These are phyloP conservation scores for Botrytis fragariae DNA, from an alignment of 2,329 filamentous ascomycete species.

Conservation along the genomic window DNA sequence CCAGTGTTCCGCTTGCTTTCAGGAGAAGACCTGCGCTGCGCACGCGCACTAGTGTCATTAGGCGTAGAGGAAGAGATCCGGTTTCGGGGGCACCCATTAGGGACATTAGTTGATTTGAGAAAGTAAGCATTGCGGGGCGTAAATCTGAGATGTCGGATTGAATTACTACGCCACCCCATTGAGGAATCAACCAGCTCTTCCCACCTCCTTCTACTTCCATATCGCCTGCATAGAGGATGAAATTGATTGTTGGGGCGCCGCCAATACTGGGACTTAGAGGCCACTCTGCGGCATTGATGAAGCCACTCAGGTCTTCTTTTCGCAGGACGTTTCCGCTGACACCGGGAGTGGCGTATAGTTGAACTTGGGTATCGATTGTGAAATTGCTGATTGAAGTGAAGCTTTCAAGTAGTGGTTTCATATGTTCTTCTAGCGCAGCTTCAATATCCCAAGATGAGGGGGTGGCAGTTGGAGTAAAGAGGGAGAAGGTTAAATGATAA, in stretches of 20 bases:
- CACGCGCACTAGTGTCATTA: conserved; percentile 82
- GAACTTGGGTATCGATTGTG: conserved; percentile 92
- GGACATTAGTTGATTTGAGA: conserved; percentile 85
- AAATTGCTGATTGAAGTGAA: conserved; percentile 88
- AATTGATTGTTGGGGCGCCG: conserved; percentile 90
- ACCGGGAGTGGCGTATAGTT: conserved; percentile 80
- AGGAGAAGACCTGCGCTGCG: conserved; percentile 81
- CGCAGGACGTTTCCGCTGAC: conserved; percentile 62
- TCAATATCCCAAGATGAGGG: conserved; percentile 94
- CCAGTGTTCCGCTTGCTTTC: conserved; percentile 87
- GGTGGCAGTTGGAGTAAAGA: conserved; percentile 75
- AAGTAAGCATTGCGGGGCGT: conserved; percentile 79
- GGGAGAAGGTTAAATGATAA: conserved; percentile 92
- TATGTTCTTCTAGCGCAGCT: conserved; percentile 72
- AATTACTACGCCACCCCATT: conserved; percentile 82
- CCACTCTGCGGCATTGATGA: conserved; percentile 98
- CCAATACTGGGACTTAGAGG: conserved; percentile 92
- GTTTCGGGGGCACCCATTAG: conserved; percentile 81
- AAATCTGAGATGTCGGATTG: conserved; percentile 59
- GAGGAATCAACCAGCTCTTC: conserved; percentile 84
- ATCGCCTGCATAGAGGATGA: conserved; percentile 82
- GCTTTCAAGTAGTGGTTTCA: conserved; percentile 76
- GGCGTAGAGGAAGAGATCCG: conserved; percentile 78
- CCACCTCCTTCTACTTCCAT: conserved; percentile 47
- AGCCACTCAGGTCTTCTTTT: conserved; percentile 86